Base-by-base conservation (phyloP, 2,329 filamentous ascomycete species). In the Ascochyta pisi region DNA sequence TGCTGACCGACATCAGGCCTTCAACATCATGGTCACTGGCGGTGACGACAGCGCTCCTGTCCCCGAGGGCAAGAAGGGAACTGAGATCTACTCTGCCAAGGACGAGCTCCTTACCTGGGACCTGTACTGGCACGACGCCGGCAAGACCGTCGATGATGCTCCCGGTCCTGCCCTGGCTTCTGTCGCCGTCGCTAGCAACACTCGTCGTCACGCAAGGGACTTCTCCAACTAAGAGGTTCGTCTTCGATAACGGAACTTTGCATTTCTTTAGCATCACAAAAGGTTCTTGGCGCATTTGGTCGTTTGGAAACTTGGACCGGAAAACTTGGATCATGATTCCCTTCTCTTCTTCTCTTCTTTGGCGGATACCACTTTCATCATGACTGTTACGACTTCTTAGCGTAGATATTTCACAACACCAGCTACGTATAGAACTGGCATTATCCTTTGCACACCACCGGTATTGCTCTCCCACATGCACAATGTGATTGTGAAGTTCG, bases 21-120 rank as follows among this genome's bases (percentile, higher is more conserved):
- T 73, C 65, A 74, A 73, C 58, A 65, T 74, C 62, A 66, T 70
- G 53, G 63, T 74, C 33, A 67, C 66, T 7, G 68, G 68, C 19
- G 71, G 71, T 31, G 62, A 70, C 16, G 63, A 69, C 48, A 60
- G 56, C 42, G 57, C 65, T 15, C 10, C 60, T 27, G 49, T 72
- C 2, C 70, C 70, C 3, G 53, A 55, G 13, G 71, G 72, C 29
- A 63, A 62, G 56, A 68, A 68, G 63, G 72, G 64, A 23, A 73
- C 70, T 1, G 64, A 70, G 55, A 63, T 74, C 26, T 73, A 73
- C 64, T 47, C 53, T 0, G 47, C 61, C 8, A 54, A 57, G 23
- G 72, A 74, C 39, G 54, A 54, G n/a, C 66, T 71, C 24, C 64
- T 73, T 15, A 54, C 62, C 38, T 72, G 62, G 60, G 58, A 72